Percentiles rank a stretch among this genome's conserved stretches.
phyloP scores from a whole-genome alignment of 768 basidiomycete species.

The Kwoniella mangroviensis region DNA sequence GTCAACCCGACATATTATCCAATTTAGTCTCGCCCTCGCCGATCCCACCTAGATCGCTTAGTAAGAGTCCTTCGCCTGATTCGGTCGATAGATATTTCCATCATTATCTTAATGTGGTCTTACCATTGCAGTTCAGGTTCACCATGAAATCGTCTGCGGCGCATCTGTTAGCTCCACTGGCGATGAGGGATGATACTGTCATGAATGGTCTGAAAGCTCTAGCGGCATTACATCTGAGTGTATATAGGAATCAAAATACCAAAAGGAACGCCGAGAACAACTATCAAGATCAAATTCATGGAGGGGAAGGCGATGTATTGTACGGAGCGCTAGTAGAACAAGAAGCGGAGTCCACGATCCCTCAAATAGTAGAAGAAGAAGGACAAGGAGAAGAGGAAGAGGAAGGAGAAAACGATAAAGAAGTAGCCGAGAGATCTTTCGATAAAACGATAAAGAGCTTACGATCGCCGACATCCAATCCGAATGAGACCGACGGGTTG shows the following conservation, averaged over 20 bases:
- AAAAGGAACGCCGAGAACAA: too few species aligned
- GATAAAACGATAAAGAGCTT: background rate
- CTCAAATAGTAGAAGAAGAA: too few species aligned
- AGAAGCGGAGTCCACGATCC: too few species aligned
- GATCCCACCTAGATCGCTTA: background rate
- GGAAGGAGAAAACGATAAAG: background rate
- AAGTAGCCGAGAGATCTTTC: constrained; percentile 1
- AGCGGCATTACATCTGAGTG: constrained; percentile 4
- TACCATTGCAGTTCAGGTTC: constrained; percentile 1
- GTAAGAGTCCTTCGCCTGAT: background rate
- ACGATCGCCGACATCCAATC: background rate
- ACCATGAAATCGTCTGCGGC: background rate
- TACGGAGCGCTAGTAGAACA: too few species aligned
- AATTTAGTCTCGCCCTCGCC: background rate
- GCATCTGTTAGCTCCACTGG: background rate
- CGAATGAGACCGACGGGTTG: background rate
- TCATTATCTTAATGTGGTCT: constrained; percentile 4
- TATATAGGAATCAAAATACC: background rate
- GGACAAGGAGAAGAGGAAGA: too few species aligned
- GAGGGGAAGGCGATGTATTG: too few species aligned
- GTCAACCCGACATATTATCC: background rate
- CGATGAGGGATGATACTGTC: background rate
- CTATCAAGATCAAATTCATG: too few species aligned
- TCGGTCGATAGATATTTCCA: background rate
- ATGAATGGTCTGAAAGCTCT: constrained; percentile 1